These are phyloP conservation scores for Suaeda aralocaspica DNA, from an alignment of 148 eudicot genomes.

Conservation along the genomic window DNA sequence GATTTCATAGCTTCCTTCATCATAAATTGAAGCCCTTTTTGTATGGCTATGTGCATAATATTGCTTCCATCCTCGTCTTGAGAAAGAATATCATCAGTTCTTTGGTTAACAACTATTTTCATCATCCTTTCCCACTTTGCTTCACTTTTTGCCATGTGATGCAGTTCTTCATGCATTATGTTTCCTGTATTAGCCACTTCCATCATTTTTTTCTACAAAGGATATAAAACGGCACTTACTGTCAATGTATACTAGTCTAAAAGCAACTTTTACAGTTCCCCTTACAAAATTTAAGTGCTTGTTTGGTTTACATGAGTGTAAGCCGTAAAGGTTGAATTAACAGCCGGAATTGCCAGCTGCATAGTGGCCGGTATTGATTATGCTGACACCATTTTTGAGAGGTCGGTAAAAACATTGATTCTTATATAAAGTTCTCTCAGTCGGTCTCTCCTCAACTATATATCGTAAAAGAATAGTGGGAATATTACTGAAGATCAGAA, in stretches of 20 bases:
- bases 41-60: not conserved
- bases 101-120: not conserved
- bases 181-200: not conserved
- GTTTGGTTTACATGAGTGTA: too few species aligned
- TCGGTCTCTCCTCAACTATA: too few species aligned
- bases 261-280: not conserved
- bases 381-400: too few species aligned
- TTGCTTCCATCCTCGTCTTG: slow-evolving; percentile 3
- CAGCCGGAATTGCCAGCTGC: too few species aligned
- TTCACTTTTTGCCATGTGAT: not conserved
- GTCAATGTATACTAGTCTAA: not conserved
- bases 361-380: too few species aligned
- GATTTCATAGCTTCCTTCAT: not conserved
- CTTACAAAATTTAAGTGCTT: too few species aligned
- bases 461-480: too few species aligned
- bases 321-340: too few species aligned
- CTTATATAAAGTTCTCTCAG: too few species aligned
- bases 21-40: not conserved
- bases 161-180: not conserved
- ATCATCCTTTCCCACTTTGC: not conserved
- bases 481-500: too few species aligned
- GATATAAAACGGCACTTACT: not conserved
- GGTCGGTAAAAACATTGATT: too few species aligned
- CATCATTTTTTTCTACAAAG: slow-evolving; percentile 8
- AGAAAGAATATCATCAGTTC: not conserved